Base-by-base conservation (phyloP, 176 grass and related monocot genomes). In the Microstegium vimineum region DNA sequence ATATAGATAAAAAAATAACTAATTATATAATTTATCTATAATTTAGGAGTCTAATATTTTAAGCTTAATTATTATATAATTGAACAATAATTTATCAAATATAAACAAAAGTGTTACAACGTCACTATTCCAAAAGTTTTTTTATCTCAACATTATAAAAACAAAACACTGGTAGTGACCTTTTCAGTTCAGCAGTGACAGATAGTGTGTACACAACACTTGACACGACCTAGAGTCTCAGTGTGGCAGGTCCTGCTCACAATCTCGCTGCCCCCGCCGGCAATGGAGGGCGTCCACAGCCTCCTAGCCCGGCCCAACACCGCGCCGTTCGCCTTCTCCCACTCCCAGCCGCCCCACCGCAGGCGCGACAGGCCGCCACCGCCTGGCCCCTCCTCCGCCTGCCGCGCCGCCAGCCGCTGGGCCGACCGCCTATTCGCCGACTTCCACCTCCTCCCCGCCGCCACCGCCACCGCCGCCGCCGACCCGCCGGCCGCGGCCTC, bases 401-500 rank as follows among this genome's bases (percentile, higher is more conserved):
- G 92, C 88, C 85, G 89, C 66, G 90, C 92, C 89, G 79, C 86
- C n/a, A 88, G 89, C 81, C 85, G 85, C 82, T 98, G 95, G 92
- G 95, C 96, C 18, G 90, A 98, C 83, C 92, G 95, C 85, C 93
- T 98, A 66, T 86, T 95, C 84, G 85, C 89, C 16, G 93, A 98
- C 81, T 95, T 98, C 87, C 85, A 98, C 82, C 83, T 91, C 32
- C 84, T 90, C 79, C 84, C 92, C 49, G 1, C 81, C 65, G 35
- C 94, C 38, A 32, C 85, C n/a, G 36, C 83, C 18, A 13, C 79
- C 40, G 40, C 85, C 23, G 37, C 83, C 14, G 13, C 78, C 68
- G 82, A 88, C 3, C 83, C 75, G 18, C 66, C 73, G 12, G 56
- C 56, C 27, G 67, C 72, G n/a, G 56, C 36, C 66, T 62, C 83